Percentiles rank a stretch among this genome's conserved stretches.
phyloP scores from a whole-genome alignment of 1,284 basidiomycete species.

The Blastosporella zonata region DNA sequence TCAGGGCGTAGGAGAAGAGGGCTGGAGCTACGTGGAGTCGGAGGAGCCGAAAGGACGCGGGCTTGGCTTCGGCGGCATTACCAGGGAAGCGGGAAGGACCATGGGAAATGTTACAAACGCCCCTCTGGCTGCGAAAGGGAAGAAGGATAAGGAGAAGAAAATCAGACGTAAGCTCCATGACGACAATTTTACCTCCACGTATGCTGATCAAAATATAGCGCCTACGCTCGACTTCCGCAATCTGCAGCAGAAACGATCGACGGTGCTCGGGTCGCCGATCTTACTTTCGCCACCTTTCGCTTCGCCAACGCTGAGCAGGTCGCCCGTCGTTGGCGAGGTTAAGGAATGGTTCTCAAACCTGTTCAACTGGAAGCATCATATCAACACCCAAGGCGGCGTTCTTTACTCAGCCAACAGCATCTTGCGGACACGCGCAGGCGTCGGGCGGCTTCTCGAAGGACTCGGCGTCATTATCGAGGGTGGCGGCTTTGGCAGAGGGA shows the following conservation, averaged over 20 bases:
- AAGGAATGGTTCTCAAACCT: slow-evolving; percentile 82
- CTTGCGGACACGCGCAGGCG: slow-evolving; percentile 60
- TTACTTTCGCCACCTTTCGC: slow-evolving; percentile 16
- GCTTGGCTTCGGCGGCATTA: slow-evolving; percentile 43
- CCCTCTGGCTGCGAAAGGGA: slow-evolving; percentile 33
- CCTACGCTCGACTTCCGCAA: slow-evolving; percentile 28
- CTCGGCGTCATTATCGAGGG: slow-evolving; percentile 58
- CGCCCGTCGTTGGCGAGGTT: slow-evolving; percentile 69
- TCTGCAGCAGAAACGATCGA: slow-evolving; percentile 21
- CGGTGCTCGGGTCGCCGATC: slow-evolving; percentile 18
- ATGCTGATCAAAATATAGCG: slow-evolving; percentile 17
- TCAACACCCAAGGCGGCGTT: slow-evolving; percentile 40
- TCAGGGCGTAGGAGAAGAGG: slow-evolving; percentile 32
- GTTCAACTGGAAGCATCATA: slow-evolving; percentile 69
- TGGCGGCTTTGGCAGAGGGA: slow-evolving; percentile 24
- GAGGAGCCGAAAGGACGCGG: slow-evolving; percentile 34
- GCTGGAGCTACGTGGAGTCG: slow-evolving; percentile 34
- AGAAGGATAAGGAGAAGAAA: slow-evolving; percentile 51
- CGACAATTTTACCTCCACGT: background rate
- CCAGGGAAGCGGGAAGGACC: slow-evolving; percentile 44
- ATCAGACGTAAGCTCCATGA: slow-evolving; percentile 44
- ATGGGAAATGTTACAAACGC: slow-evolving; percentile 44
- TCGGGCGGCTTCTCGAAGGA: slow-evolving; percentile 61
- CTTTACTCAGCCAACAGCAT: slow-evolving; percentile 69
- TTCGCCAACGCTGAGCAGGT: slow-evolving; percentile 23